phyloP scores from a whole-genome alignment of 768 basidiomycete genomes.

The Boletus bicolor region DNA sequence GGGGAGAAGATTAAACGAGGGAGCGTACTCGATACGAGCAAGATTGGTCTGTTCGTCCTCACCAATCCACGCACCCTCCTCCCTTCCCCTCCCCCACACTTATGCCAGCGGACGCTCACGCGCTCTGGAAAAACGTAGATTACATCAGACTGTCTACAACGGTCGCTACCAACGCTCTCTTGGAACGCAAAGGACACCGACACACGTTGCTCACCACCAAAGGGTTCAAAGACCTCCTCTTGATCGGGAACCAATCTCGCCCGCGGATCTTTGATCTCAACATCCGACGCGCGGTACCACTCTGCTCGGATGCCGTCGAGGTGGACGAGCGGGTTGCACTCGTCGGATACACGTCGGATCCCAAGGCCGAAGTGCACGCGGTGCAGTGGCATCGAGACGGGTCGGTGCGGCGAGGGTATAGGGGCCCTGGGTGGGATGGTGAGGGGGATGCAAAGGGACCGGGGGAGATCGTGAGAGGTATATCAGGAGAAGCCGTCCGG shows the following conservation, averaged over 20 bases:
- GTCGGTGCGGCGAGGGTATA: slow-evolving; percentile 61
- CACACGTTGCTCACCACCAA: slow-evolving; percentile 90
- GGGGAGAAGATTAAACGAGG: slow-evolving; percentile 68
- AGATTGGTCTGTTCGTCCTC: slow-evolving; percentile 56
- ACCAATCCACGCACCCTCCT: background rate
- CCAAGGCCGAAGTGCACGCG: slow-evolving; percentile 69
- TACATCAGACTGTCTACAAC: slow-evolving; percentile 92
- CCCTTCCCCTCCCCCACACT: too few relatives aligned
- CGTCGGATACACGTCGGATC: slow-evolving; percentile 91
- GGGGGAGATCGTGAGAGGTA: slow-evolving; percentile 73
- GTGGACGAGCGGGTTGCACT: slow-evolving; percentile 92
- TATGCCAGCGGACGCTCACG: background rate
- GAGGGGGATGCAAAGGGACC: slow-evolving; percentile 70
- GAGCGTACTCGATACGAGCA: slow-evolving; percentile 63
- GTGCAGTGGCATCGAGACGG: slow-evolving; percentile 75
- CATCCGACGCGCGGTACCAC: slow-evolving; percentile 70
- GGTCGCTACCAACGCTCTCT: slow-evolving; percentile 91
- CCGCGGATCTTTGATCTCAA: slow-evolving; percentile 95
- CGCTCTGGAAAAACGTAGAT: slow-evolving; percentile 43
- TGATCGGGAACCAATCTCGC: slow-evolving; percentile 93
- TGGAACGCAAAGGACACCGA: slow-evolving; percentile 91
- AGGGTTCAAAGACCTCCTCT: slow-evolving; percentile 87
- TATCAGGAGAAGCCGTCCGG: slow-evolving; percentile 88
- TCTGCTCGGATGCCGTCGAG: slow-evolving; percentile 66
- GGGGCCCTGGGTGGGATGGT: slow-evolving; percentile 77